Percentiles rank a stretch among this genome's conserved stretches.
Evolutionary conservation across 495 filamentous ascomycete species (phyloP).

Genomic region (Apodospora peruviana): DNA sequence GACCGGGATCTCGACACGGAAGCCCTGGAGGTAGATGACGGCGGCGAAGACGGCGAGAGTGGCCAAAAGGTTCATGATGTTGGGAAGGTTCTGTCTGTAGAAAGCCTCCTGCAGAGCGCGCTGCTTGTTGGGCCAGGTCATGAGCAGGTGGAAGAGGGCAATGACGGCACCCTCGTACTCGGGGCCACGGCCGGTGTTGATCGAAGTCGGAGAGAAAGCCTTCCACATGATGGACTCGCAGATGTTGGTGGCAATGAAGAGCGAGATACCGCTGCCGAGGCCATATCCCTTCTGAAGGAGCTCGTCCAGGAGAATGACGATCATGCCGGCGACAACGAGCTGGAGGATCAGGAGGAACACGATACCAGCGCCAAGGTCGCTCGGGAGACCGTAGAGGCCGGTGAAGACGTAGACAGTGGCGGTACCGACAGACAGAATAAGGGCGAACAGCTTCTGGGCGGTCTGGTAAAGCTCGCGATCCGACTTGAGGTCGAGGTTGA

Average conservation of each 20-base stretch:
- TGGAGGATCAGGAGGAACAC: conserved; percentile 96
- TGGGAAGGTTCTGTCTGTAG: conserved; percentile 98
- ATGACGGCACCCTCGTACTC: conserved; percentile 99
- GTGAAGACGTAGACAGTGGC: conserved; percentile 96
- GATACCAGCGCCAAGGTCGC: conserved; percentile 93
- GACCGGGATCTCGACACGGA: conserved; percentile 99
- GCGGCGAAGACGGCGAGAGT: conserved; percentile 91
- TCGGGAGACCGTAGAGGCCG: conserved; percentile 93
- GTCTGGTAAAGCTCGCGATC: conserved; percentile 99
- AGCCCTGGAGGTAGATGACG: conserved; percentile 99
- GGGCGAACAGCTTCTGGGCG: conserved; percentile 98
- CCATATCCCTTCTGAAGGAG: conserved; percentile 99
- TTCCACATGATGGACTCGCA: conserved; percentile 99
- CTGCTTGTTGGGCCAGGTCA: conserved; percentile 99
- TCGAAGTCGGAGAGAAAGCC: conserved; percentile 97
- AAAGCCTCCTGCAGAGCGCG: conserved; percentile 95
- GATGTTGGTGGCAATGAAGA: conserved; percentile 99
- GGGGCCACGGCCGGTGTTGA: conserved; percentile 98
- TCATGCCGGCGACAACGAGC: conserved; percentile 91
- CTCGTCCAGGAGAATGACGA: conserved; percentile 98
- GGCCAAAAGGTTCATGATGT: conserved; percentile 97
- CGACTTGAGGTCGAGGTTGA: conserved; percentile 98
- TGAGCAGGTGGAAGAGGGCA: conserved; percentile 93
- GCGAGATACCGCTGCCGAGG: conserved; percentile 94
- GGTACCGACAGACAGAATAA: conserved; percentile 95